phyloP scores from a whole-genome alignment of 2,329 filamentous ascomycete genomes.

The Hymenoscyphus fraxineus region DNA sequence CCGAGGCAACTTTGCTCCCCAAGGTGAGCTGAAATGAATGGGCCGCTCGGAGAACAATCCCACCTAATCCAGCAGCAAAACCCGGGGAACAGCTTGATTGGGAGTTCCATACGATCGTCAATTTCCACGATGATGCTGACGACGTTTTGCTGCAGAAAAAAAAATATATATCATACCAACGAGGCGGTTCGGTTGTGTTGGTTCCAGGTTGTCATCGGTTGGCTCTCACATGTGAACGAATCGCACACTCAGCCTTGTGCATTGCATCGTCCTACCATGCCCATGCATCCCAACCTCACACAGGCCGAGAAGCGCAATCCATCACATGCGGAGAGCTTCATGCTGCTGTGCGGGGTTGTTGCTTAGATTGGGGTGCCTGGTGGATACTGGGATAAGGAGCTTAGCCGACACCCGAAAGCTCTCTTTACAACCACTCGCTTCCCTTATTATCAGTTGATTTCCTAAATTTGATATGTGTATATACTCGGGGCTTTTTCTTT shows the following conservation, averaged over 20 bases:
- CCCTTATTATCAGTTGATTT: background rate
- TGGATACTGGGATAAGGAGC: background rate
- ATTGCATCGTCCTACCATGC: background rate
- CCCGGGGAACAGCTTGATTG: background rate
- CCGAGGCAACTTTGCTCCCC: background rate
- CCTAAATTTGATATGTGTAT: background rate
- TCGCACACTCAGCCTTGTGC: too few species aligned
- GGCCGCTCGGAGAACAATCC: background rate
- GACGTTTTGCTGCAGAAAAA: background rate
- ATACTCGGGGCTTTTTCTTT: background rate
- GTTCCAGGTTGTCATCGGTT: too few species aligned
- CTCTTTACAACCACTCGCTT: background rate
- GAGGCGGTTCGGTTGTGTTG: background rate
- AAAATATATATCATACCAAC: background rate
- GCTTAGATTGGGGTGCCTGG: background rate
- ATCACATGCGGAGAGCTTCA: background rate
- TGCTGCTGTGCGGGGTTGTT: background rate
- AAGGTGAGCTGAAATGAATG: background rate
- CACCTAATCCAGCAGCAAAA: background rate
- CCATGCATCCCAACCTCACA: background rate
- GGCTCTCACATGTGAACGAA: too few species aligned
- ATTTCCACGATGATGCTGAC: background rate
- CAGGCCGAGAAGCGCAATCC: background rate
- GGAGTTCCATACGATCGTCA: background rate
- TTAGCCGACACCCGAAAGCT: background rate